Percentiles rank a stretch among this genome's conserved stretches.
phyloP scores from a whole-genome alignment of 2,329 filamentous ascomycete species.

The Cordyceps cicadae region DNA sequence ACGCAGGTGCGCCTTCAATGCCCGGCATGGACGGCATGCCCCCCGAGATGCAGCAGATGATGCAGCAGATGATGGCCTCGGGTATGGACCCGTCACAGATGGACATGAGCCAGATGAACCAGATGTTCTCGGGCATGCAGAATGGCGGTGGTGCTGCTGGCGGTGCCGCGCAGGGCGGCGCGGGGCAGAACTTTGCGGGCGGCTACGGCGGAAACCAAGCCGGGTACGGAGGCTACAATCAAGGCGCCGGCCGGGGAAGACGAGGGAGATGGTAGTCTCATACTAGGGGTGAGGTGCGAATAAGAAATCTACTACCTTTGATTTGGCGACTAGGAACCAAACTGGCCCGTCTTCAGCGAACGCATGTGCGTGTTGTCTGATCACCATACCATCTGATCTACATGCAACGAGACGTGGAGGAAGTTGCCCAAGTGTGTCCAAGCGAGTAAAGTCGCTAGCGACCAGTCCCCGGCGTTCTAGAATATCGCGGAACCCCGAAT shows the following conservation, averaged over 20 bases:
- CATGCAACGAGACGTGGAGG: background rate
- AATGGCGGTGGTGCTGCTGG: slow-evolving; percentile 33
- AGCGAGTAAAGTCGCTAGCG: background rate
- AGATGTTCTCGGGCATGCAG: slow-evolving; percentile 54
- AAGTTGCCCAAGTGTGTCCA: too few relatives aligned
- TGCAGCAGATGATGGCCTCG: slow-evolving; percentile 61
- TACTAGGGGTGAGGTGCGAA: background rate
- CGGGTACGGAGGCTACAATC: slow-evolving; percentile 42
- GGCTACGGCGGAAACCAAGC: slow-evolving; percentile 46
- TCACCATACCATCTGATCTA: too few relatives aligned
- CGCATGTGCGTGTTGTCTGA: background rate
- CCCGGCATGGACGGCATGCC: slow-evolving; percentile 55
- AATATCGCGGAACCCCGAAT: background rate
- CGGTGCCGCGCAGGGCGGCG: slow-evolving; percentile 35
- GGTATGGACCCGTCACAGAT: slow-evolving; percentile 60
- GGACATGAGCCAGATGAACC: slow-evolving; percentile 49
- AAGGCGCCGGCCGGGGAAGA: slow-evolving; percentile 26
- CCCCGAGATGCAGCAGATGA: slow-evolving; percentile 59
- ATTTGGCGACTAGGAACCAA: too few relatives aligned
- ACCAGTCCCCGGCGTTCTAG: background rate
- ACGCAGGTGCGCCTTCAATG: slow-evolving; percentile 34
- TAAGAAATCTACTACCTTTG: background rate
- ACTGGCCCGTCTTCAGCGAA: background rate
- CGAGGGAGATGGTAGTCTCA: slow-evolving; percentile 20
- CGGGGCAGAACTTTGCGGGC: slow-evolving; percentile 43